phyloP scores from a whole-genome alignment of 2,329 filamentous ascomycete genomes.

The Cladophialophora chaetospira region DNA sequence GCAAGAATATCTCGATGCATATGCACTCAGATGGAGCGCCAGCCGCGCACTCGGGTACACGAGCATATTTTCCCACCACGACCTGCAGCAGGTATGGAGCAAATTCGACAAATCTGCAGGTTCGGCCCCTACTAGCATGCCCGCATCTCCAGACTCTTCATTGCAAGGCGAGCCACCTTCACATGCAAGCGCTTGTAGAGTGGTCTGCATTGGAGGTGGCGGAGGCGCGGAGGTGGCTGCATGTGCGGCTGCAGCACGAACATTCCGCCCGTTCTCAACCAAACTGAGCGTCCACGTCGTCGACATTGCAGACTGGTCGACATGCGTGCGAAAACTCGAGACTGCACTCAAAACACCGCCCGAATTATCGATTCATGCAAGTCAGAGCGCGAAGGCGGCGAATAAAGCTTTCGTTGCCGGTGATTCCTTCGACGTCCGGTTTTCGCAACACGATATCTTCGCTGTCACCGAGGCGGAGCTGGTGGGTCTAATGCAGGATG shows the following conservation, averaged over 20 bases:
- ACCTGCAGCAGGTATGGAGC: constrained; percentile 23
- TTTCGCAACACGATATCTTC: constrained; percentile 57
- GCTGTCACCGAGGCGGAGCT: constrained; percentile 36
- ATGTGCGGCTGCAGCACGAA: constrained; percentile 48
- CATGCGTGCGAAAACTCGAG: constrained; percentile 62
- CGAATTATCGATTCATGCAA: constrained; percentile 27
- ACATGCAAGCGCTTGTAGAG: constrained; percentile 35
- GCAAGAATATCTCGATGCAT: constrained; percentile 72
- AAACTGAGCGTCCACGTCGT: constrained; percentile 61
- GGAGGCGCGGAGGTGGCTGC: constrained; percentile 68
- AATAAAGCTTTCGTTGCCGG: constrained; percentile 25
- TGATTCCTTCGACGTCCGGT: constrained; percentile 40
- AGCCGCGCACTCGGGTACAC: constrained; percentile 80
- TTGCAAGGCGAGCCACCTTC: constrained; percentile 2
- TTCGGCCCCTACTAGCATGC: not conserved
- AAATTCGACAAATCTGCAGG: constrained; percentile 9
- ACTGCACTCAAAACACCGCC: constrained; percentile 49
- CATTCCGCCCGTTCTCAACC: constrained; percentile 4
- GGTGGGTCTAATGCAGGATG: constrained; percentile 30
- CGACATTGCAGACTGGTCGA: constrained; percentile 78
- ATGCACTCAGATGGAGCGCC: constrained; percentile 89
- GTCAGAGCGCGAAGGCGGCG: constrained; percentile 26
- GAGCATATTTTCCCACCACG: constrained; percentile 49
- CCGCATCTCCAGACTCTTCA: not conserved
- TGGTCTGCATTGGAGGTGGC: constrained; percentile 65